Evolutionary conservation across 1,139 yeast species (phyloP).

Genomic region (Debaryomyces nepalensis): DNA sequence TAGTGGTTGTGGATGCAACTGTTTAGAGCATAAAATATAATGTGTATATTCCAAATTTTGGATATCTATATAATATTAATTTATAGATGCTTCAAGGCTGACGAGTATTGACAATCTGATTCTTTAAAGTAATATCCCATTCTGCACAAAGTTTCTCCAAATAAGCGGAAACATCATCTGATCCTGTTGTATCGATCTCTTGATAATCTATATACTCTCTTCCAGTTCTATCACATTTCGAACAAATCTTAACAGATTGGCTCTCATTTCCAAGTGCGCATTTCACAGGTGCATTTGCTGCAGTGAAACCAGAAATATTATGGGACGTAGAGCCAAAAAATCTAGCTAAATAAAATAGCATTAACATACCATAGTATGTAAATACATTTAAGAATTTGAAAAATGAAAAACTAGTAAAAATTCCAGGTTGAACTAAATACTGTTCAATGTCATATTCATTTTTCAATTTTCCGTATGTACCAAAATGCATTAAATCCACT

Average conservation of each 20-base stretch:
- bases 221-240: constrained; percentile 69
- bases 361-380: constrained; percentile 83
- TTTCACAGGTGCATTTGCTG: constrained; percentile 78
- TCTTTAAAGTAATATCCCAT: constrained; percentile 62
- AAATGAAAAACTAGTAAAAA: constrained; percentile 83
- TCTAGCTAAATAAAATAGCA: constrained; percentile 84
- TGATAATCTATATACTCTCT: constrained; percentile 60
- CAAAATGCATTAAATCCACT: constrained; percentile 80
- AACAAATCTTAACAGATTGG: constrained; percentile 71
- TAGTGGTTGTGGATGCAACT: constrained; percentile 87
- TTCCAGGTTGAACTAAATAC: constrained; percentile 91
- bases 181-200: constrained; percentile 65
- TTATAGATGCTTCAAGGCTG: constrained; percentile 22
- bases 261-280: constrained; percentile 41
- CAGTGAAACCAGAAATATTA: constrained; percentile 83
- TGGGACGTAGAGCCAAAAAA: constrained; percentile 85
- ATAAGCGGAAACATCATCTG: constrained; percentile 64
- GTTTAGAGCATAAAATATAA: constrained; percentile 43
- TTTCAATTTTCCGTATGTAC: constrained; percentile 58
- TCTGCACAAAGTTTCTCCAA: constrained; percentile 50
- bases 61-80: constrained; percentile 8
- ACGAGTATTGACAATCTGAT: constrained; percentile 68
- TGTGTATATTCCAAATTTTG: constrained; percentile 1
- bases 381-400: constrained; percentile 74
- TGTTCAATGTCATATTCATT: constrained; percentile 60